A percentile compares a stretch with the other conserved stretches of the same genome.
phyloP scores from a whole-genome alignment of 768 basidiomycete genomes.

The Russula ochroleuca region DNA sequence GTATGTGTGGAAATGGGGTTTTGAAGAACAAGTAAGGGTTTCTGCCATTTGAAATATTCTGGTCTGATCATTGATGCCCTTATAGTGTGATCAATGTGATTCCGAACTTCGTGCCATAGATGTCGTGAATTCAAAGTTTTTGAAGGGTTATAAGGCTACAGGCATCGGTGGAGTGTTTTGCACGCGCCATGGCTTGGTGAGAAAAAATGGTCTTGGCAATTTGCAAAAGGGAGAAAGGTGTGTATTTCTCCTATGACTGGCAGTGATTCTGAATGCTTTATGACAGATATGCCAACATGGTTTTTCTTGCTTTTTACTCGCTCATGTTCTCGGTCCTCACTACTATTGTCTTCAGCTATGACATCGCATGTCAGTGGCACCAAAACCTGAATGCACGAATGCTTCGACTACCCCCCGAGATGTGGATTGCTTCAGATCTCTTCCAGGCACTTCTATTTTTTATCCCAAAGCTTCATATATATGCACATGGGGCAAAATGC shows the following conservation, averaged over 20 bases:
- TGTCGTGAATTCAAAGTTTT: neutral
- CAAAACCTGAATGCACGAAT: neutral
- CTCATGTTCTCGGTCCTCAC: neutral
- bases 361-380: neutral
- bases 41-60: neutral
- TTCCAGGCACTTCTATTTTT: neutral
- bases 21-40: neutral
- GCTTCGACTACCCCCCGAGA: neutral
- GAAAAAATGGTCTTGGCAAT: neutral
- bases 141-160: neutral
- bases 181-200: neutral
- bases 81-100: neutral
- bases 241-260: neutral
- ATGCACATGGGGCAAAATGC: neutral
- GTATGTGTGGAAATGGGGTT: neutral
- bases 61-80: neutral
- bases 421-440: neutral
- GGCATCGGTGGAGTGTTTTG: neutral
- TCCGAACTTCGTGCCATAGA: neutral
- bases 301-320: neutral
- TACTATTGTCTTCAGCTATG: neutral
- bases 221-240: constrained; percentile 5
- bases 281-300: neutral
- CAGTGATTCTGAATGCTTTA: neutral
- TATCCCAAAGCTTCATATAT: neutral